Evolutionary conservation across 345 rosid genomes (phyloP).

Genomic region (Salix exigua): DNA sequence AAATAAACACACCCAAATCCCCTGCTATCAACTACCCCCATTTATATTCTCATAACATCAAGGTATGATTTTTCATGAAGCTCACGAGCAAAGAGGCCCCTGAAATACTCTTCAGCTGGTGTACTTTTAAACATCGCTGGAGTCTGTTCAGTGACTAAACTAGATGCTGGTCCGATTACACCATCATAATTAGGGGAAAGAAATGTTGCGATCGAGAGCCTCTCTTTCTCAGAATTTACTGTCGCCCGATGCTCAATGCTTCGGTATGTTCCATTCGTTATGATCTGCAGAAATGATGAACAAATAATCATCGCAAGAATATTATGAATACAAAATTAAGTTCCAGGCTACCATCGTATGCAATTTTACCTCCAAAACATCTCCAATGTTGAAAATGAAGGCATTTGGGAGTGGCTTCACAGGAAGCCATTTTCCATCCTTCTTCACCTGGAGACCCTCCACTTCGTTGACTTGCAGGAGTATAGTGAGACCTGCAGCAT

Average conservation of each 20-base stretch:
- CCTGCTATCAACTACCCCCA: background rate
- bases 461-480: conserved; percentile 25
- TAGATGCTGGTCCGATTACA: conserved; percentile 40
- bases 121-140: conserved; percentile 32
- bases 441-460: conserved; percentile 27
- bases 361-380: conserved; percentile 13
- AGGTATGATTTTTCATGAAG: conserved; percentile 40
- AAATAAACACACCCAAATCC: no score
- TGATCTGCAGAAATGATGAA: conserved; percentile 26
- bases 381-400: conserved; percentile 21
- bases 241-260: conserved; percentile 50
- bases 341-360: no score
- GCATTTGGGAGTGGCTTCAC: conserved; percentile 22
- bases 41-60: conserved; percentile 27
- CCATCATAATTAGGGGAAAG: conserved; percentile 24
- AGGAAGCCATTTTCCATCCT: conserved; percentile 19
- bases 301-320: background rate
- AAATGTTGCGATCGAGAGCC: conserved; percentile 47
- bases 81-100: conserved; percentile 35
- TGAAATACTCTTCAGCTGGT: conserved; percentile 34
- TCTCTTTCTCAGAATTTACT: conserved; percentile 38
- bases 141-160: conserved; percentile 28
- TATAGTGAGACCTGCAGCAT: conserved; percentile 22
- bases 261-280: conserved; percentile 39
- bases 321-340: no score